phyloP scores from a whole-genome alignment of 1,284 basidiomycete species.

The Ganoderma leucocontextum region DNA sequence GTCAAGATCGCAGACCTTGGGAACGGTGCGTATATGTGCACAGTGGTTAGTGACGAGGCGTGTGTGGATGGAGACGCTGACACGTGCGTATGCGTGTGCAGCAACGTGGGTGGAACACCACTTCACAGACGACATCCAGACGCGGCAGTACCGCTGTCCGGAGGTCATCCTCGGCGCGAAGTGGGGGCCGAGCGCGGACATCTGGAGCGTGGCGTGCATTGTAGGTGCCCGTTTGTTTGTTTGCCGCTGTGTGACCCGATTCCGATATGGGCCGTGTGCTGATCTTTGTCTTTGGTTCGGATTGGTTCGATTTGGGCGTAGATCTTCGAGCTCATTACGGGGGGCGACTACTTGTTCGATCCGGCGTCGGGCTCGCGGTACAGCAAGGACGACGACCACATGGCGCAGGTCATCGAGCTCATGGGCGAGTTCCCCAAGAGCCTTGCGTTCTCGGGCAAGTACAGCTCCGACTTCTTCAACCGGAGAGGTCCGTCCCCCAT shows the following conservation, averaged over 20 bases:
- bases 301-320: slow-evolving; percentile 39
- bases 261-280: slow-evolving; percentile 12
- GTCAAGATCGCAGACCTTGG: slow-evolving; percentile 99
- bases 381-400: slow-evolving; percentile 98
- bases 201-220: slow-evolving; percentile 96
- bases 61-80: slow-evolving; percentile 9
- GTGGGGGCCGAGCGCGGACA: slow-evolving; percentile 95
- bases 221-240: slow-evolving; percentile 54
- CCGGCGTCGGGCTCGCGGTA: slow-evolving; percentile 79
- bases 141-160: slow-evolving; percentile 95
- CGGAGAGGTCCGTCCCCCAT: slow-evolving; percentile 73
- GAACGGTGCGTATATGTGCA: slow-evolving; percentile 65
- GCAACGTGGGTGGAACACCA: slow-evolving; percentile 91
- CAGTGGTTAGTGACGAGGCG: not conserved
- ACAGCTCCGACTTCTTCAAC: slow-evolving; percentile 95
- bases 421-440: slow-evolving; percentile 89
- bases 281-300: slow-evolving; percentile 7
- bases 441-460: slow-evolving; percentile 92
- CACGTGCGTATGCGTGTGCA: slow-evolving; percentile 37
- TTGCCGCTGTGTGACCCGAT: slow-evolving; percentile 11
- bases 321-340: slow-evolving; percentile 92
- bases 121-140: slow-evolving; percentile 97
- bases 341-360: slow-evolving; percentile 92
- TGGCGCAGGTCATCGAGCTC: slow-evolving; percentile 98
- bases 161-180: slow-evolving; percentile 95